phyloP scores from a whole-genome alignment of 352 stramenopile species.

The Pythium rishiriense region DNA sequence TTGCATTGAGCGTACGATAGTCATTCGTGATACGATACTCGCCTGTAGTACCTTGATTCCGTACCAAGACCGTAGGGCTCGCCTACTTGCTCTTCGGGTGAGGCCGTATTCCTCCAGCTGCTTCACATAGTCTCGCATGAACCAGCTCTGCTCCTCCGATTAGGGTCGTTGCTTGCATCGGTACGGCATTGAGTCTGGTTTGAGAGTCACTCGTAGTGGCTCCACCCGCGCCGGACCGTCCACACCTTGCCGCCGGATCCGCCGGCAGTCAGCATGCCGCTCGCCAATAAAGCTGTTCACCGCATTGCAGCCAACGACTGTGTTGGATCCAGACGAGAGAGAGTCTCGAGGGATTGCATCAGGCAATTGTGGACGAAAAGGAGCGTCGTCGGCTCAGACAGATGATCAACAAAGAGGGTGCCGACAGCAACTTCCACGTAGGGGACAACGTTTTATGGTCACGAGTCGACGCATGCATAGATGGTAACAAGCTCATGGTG shows the following conservation, averaged over 20 bases:
- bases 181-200: background rate
- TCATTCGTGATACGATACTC: conserved; percentile 7
- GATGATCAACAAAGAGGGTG: conserved; percentile 6
- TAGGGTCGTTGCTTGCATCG: background rate
- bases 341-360: conserved; percentile 8
- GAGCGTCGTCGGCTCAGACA: conserved; percentile 13
- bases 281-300: conserved; percentile 29
- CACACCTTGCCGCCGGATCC: too few relatives aligned
- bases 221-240: background rate
- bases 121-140: background rate
- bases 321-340: conserved; percentile 8
- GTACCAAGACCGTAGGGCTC: background rate
- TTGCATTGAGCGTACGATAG: background rate
- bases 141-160: background rate
- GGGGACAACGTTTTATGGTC: conserved; percentile 38
- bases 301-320: background rate
- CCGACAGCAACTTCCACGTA: conserved; percentile 22
- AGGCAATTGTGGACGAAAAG: conserved; percentile 10
- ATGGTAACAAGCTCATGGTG: conserved; percentile 33
- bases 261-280: too few relatives aligned
- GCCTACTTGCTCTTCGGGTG: background rate
- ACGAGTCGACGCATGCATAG: conserved; percentile 27
- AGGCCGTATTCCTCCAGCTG: background rate
- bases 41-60: background rate
- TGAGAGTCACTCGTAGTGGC: background rate